Base-by-base conservation (phyloP, 805 yeast species). In the Schizosaccharomyces japonicus region DNA sequence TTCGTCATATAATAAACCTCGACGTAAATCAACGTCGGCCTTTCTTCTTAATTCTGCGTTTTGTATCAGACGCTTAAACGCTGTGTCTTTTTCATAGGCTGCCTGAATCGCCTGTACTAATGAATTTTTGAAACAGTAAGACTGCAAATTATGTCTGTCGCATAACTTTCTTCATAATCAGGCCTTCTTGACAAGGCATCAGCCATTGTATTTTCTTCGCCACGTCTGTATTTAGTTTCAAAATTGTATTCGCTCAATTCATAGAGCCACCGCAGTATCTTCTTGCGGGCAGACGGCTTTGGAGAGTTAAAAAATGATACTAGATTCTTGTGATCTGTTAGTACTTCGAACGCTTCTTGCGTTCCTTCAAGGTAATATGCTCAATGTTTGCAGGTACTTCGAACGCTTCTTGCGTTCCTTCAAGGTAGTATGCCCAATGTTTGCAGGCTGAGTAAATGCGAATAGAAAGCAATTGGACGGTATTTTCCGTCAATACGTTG, bases 391-490 rank as follows among this genome's bases (percentile, higher is more conserved):
- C 8, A 34, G 8, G 40, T n/a, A n/a, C 40, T 7, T 34, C 10
- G n/a, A 34, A 7, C 8, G 15, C 15, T 10, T 10, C 40, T 7
- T 8, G 45, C 21, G 33, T 32, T 28, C 49, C 52, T 23, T 50
- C 49, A 13, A 49, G 51, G 8, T 51, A 45, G 4, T 40, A 45
- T 19, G 51, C 44, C 23, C 49, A 50, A 15, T 49, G 44, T 33
- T 29, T 31, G 23, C 49, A 50, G 4, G 49, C 44, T 8, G 11
- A 49, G 39, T 30, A 30, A 29, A 21, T 17, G 30, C 11, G 44
- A 26, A n/a, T 21, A 15, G 21, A 21, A 47, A 8, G 49, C 49
- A 10, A 47, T 50, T 8, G 47, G 47, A 10, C 32, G 10, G n/a
- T n/a, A n/a, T n/a, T n/a, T n/a, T n/a, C n/a, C n/a, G n/a, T n/a